Base-by-base conservation (phyloP, 345 rosid genomes). In the Melastoma malabathricum region DNA sequence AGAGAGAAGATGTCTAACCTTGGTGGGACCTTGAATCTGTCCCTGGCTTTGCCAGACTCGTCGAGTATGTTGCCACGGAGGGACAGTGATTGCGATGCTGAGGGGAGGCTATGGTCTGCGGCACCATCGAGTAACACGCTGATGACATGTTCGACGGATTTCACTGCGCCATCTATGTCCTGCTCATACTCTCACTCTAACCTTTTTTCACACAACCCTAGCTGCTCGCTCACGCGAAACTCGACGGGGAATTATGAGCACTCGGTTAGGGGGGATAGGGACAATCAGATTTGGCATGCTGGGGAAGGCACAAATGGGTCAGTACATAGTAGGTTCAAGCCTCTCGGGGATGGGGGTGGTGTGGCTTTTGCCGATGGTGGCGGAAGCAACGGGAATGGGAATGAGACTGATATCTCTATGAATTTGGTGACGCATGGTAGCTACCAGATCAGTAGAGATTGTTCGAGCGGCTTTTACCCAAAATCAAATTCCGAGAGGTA, bases 221-320 rank as follows among this genome's bases (percentile, higher is more conserved):
- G 97, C 63, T 92, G 98, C 64, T 92, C 98, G 2, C 61, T 92
- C 54, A 84, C 97, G 18, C 75, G 82, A 15, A 77, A 87, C 62
- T 87, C 98, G 8, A 87, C 92, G 1, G 97, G 88, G 52, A 72
- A 78, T 64, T 82, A 67, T 46, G 96, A 86, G 15, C 71, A 65
- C 60, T 85, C 97, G 43, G 75, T 76, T 10, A 34, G 41, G 12
- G 38, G 41, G 12, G 38, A 31, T 48, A 83, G 70, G 73, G 97
- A 86, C 57, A 97, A 87, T 48, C 89, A 78, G 25, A 63, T 82
- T 74, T 92, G 97, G 90, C 74, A 81, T 64, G 97, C 87, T 45
- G 97, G 98, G 38, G 98, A 92, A 64, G 98, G 98, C 56, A 87
- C 98, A 45, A 92, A 92, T 56, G 98, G 98, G 55, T 92, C 98